These are phyloP conservation scores for Ceratocystis ficicola DNA, from an alignment of 2,329 filamentous ascomycete species.

Conservation along the genomic window DNA sequence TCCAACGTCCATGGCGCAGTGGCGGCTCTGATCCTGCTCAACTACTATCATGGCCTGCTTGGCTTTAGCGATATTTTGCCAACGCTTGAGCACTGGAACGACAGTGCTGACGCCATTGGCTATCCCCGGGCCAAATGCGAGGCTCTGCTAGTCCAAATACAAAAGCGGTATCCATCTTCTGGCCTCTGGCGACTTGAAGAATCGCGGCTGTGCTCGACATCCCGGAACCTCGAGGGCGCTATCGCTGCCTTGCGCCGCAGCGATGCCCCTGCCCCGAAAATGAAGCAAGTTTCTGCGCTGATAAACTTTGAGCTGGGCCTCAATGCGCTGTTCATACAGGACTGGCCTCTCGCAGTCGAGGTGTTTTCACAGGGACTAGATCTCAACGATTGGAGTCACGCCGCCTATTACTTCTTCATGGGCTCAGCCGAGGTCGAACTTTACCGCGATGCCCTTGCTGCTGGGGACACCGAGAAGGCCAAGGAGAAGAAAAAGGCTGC, in stretches of 20 bases:
- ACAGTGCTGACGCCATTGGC: constrained; percentile 48
- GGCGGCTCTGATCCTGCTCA: constrained; percentile 65
- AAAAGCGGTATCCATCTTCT: constrained; percentile 64
- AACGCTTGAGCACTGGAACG: constrained; percentile 40
- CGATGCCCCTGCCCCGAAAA: constrained; percentile 49
- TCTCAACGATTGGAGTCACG: constrained; percentile 83
- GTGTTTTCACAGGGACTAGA: constrained; percentile 64
- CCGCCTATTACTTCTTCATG: constrained; percentile 80
- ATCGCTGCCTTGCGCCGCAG: constrained; percentile 46
- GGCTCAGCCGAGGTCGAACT: constrained; percentile 67
- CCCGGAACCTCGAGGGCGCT: constrained; percentile 53
- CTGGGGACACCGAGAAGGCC: constrained; percentile 34
- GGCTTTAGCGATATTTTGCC: constrained; percentile 82
- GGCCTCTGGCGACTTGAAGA: constrained; percentile 83
- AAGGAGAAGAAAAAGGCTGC: constrained; percentile 49
- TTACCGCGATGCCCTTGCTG: constrained; percentile 50
- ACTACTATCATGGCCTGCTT: constrained; percentile 78
- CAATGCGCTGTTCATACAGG: constrained; percentile 64
- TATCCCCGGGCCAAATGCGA: constrained; percentile 60
- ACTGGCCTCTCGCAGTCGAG: constrained; percentile 60
- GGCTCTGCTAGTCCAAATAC: constrained; percentile 59
- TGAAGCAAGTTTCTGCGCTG: constrained; percentile 80
- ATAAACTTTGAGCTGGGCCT: constrained; percentile 75
- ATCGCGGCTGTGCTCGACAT: constrained; percentile 59
- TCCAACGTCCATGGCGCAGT: constrained; percentile 87